Base-by-base conservation (phyloP, 2,329 filamentous ascomycete species). In the Fusarium begoniae region DNA sequence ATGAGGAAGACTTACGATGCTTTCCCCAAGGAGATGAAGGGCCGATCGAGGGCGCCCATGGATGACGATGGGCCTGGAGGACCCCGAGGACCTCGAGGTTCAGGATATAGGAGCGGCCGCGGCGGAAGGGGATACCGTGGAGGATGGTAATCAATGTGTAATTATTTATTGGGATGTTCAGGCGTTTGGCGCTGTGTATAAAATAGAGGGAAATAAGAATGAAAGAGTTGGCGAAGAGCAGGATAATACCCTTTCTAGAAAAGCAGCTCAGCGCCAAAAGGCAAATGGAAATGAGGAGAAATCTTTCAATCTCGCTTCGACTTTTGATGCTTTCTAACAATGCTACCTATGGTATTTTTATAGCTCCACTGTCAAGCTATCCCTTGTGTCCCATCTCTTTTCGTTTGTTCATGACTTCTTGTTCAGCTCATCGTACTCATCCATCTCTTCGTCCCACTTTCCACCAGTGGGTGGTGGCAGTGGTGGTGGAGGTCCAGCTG, bases 1-100 rank as follows among this genome's bases (percentile, higher is more conserved):
- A 99, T 99, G 96, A 91, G 96, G 78, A 97, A 96, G 87, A 96
- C 95, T 7, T 95, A 90, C 79, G 95, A 98, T 63, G 86, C 89
- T n/a, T 90, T 99, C 72, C 92, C 92, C 58, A 95, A 95, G 83
- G 95, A 98, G 81, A 87, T 98, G 83, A 93, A 94, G 80, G 92
- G 92, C 4, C 87, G 93, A 35, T 86, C 88, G 54, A 89, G 90
- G 45, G 90, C 90, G 24, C 84, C 86, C 26, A 87, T 90, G 76
- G 86, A 89, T 62, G 87, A 84, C 15, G 81, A 87, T 70, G 84
- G 84, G 48, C 77, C 82, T 14, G 82, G 88, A 32, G 86, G 86
- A 7, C 81, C 86, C 1, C 80, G 90, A 78, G 82, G 90, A 67
- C 81, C 88, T 51, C 84, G 90, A 37, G 86, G 88, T 6, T 87